Conservation (phyloP, 257 asterid genomes). For the Solanum sejunctum region DNA sequence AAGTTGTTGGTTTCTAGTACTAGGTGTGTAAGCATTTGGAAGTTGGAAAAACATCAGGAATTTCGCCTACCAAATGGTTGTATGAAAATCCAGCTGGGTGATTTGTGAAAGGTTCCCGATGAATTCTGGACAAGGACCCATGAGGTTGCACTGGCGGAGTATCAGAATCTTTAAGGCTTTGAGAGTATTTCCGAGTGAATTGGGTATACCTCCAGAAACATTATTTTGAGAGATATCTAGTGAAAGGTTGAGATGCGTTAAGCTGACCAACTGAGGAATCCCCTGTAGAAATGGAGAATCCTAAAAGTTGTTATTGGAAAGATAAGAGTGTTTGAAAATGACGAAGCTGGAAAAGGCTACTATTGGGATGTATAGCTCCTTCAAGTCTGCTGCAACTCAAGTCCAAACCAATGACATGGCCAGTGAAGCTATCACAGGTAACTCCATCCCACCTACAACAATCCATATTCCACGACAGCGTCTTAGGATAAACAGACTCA, state of each 20-base stretch:
- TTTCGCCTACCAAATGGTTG: background rate
- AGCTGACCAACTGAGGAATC: background rate
- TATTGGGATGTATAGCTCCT: background rate
- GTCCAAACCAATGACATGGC: background rate
- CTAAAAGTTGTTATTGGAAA: background rate
- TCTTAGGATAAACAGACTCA: background rate
- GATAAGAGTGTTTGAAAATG: background rate
- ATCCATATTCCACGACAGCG: background rate
- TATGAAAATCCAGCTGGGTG: background rate
- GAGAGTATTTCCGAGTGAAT: background rate
- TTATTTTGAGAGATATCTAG: background rate
- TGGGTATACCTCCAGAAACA: background rate
- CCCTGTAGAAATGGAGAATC: fast-evolving
- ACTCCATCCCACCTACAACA: background rate
- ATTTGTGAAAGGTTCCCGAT: background rate
- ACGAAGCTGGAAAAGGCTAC: background rate
- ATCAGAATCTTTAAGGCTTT: background rate
- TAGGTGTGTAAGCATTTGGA: background rate
- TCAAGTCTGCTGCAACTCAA: background rate
- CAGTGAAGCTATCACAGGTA: background rate
- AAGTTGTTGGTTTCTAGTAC: background rate
- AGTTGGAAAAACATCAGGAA: background rate
- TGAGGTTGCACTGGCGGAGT: background rate
- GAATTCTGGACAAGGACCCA: background rate
- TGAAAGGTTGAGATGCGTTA: too few relatives aligned